Evolutionary conservation across 305 asterid genomes (phyloP).

Genomic region (Solanum hybrid): DNA sequence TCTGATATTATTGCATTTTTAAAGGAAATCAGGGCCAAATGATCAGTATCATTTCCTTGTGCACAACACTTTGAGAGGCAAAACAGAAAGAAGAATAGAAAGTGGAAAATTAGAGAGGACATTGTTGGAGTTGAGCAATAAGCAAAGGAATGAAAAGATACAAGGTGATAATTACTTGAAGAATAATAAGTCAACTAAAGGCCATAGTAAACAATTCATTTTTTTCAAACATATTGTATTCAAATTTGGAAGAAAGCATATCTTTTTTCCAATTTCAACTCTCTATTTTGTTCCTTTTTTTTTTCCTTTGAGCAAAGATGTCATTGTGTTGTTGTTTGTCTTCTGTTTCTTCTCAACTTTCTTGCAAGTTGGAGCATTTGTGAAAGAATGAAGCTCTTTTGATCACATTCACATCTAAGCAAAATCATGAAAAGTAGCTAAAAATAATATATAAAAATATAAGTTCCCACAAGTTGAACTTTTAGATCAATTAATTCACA

Average conservation of each 20-base stretch:
- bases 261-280: not conserved
- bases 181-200: not conserved
- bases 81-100: not conserved
- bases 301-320: not conserved
- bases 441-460: too few relatives aligned
- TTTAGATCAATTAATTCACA: not conserved
- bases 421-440: not conserved
- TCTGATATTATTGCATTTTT: conserved; percentile 1
- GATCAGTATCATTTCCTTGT: conserved; percentile 6
- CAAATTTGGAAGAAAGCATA: not conserved
- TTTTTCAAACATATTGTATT: not conserved
- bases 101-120: not conserved
- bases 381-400: not conserved
- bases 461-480: not conserved
- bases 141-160: not conserved
- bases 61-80: not conserved
- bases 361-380: not conserved
- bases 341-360: not conserved
- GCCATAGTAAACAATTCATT: too few relatives aligned
- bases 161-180: not conserved
- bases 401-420: not conserved
- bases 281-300: not conserved
- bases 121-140: not conserved
- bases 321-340: not conserved
- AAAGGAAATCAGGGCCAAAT: conserved; percentile 5